Conservation (phyloP, 1,284 basidiomycete genomes). For the Trichosporon sp. region DNA sequence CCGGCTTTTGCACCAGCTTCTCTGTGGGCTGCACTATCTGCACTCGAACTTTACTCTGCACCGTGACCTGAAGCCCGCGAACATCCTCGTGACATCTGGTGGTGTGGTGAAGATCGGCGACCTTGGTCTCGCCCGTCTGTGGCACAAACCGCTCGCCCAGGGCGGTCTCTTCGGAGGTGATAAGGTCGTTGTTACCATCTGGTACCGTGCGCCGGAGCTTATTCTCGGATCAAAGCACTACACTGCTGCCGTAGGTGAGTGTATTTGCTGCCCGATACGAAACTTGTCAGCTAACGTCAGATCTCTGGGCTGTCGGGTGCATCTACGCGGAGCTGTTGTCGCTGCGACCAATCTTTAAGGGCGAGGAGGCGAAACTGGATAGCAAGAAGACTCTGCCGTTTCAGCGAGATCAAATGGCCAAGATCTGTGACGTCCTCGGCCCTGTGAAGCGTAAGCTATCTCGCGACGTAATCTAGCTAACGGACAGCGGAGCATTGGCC, state of each 20-base stretch:
- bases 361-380: constrained; percentile 95
- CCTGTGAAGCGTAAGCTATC: constrained; percentile 66
- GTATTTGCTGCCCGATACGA: no score
- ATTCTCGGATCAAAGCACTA: constrained; percentile 94
- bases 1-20: constrained; percentile 88
- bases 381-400: constrained; percentile 78
- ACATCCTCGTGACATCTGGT: constrained; percentile 84
- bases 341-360: constrained; percentile 94
- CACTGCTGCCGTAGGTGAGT: constrained; percentile 72
- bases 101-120: constrained; percentile 98
- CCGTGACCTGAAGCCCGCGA: constrained; percentile 82
- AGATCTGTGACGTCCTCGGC: constrained; percentile 92
- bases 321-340: constrained; percentile 94
- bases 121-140: constrained; percentile 81
- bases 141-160: constrained; percentile 43
- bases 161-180: constrained; percentile 65
- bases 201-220: constrained; percentile 95
- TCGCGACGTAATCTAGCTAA: not conserved
- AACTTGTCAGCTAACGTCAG: constrained; percentile 40
- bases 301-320: constrained; percentile 94
- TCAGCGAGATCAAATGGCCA: constrained; percentile 86
- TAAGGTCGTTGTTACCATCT: constrained; percentile 98
- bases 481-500: constrained; percentile 70
- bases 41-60: constrained; percentile 86
- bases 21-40: constrained; percentile 90